Evolutionary conservation across 108 stramenopile genomes (phyloP).

Genomic region (Skeletonema marinoi): DNA sequence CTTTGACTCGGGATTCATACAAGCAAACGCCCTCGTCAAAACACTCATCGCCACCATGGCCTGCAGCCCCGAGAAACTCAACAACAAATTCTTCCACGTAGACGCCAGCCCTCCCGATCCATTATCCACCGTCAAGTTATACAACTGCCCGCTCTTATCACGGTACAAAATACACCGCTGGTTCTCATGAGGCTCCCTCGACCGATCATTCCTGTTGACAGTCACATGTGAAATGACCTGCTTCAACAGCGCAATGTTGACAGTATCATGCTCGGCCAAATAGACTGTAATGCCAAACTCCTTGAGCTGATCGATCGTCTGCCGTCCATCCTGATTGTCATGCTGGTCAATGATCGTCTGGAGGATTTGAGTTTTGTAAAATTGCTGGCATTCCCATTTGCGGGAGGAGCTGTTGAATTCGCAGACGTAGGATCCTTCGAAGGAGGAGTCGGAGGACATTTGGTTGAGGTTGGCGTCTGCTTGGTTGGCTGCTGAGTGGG

Average conservation of each 20-base stretch:
- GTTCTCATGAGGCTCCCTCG: constrained; percentile 20
- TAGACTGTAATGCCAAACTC: constrained; percentile 54
- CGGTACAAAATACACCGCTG: constrained; percentile 61
- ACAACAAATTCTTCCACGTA: constrained; percentile 42
- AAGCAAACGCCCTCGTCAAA: constrained; percentile 48
- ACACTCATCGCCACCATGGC: constrained; percentile 59
- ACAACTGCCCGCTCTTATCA: constrained; percentile 55
- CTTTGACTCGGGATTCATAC: constrained; percentile 29
- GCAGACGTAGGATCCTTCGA: constrained; percentile 35
- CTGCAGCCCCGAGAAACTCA: constrained; percentile 62
- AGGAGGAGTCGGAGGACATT: constrained; percentile 5
- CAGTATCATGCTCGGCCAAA: constrained; percentile 30
- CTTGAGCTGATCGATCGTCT: constrained; percentile 47
- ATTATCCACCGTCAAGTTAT: constrained; percentile 50
- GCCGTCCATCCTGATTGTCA: constrained; percentile 35
- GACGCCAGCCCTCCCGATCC: constrained; percentile 44
- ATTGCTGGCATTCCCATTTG: constrained; percentile 22
- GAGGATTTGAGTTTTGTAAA: constrained; percentile 36
- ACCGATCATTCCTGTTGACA: constrained; percentile 14
- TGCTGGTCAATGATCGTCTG: constrained; percentile 32
- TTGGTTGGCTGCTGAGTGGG: background rate
- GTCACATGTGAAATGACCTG: constrained; percentile 42
- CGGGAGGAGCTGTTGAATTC: constrained; percentile 16
- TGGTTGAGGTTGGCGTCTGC: constrained; percentile 7
- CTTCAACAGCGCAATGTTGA: constrained; percentile 27